Conservation (phyloP, 2,329 filamentous ascomycete species). For the Phaeomoniella chlamydospora region DNA sequence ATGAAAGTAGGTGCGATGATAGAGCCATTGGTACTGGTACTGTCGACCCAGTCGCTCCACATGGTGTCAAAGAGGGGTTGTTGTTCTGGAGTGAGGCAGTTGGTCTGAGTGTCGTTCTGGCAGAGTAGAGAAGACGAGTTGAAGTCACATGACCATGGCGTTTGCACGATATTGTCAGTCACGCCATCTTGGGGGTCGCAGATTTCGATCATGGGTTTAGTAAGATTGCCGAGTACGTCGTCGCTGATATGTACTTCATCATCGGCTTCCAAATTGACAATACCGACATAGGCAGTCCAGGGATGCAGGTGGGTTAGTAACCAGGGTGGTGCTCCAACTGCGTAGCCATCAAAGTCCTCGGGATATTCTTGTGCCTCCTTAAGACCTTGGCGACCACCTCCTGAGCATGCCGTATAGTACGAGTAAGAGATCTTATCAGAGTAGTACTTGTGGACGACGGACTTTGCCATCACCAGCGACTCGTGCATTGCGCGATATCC, state of each 20-base stretch:
- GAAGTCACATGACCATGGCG: constrained; percentile 30
- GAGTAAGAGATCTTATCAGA: constrained; percentile 24
- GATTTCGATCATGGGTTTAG: no score
- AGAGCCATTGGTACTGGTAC: no score
- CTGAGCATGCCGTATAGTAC: constrained; percentile 13
- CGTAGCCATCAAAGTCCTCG: constrained; percentile 41
- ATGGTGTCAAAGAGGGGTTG: constrained; percentile 14
- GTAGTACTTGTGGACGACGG: constrained; percentile 35
- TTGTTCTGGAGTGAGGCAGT: constrained; percentile 17
- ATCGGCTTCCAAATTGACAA: no score
- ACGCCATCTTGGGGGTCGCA: constrained; percentile 37
- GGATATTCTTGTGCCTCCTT: constrained; percentile 32
- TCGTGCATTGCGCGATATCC: constrained; percentile 31
- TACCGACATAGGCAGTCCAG: constrained; percentile 22
- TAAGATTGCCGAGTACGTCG: no score
- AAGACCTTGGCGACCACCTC: constrained; percentile 11
- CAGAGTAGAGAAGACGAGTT: constrained; percentile 6
- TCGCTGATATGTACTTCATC: no score
- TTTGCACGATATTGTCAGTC: constrained; percentile 34
- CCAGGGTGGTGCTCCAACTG: constrained; percentile 38
- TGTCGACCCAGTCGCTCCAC: no score
- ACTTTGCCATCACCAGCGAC: constrained; percentile 32
- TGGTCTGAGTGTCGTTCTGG: no score
- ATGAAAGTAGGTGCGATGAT: no score
- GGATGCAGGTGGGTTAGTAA: constrained; percentile 33